Evolutionary conservation across 1,284 basidiomycete species (phyloP), one percentile per base, ranked within the genome.

Genomic region (Ganoderma boninense): DNA sequence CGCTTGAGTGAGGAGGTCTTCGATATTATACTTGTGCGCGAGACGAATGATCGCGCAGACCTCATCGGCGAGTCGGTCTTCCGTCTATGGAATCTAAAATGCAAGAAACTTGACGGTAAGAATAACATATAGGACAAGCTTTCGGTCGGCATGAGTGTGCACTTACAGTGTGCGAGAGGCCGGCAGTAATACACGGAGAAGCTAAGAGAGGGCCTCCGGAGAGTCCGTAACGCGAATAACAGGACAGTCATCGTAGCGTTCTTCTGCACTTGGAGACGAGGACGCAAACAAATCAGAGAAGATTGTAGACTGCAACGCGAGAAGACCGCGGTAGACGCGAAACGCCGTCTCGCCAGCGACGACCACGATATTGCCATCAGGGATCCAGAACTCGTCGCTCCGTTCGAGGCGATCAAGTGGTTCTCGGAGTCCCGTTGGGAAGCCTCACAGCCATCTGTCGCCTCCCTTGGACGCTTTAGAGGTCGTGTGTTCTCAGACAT

Each of bases 311-410:
- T 68, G 61, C 2, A 62, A 40, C 4, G 32, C 26, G 13, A 65
- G 65, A 16, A 75, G 89, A 0, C 92, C 90, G 1, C 86, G 85
- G 75, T 93, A 92, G 2, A 93, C 88, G 71, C 89, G 92, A 84
- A 93, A 93, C 0, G 85, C 87, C 11, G 84, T 84, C 10, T 80
- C 78, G 0, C 84, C 85, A 2, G 88, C 84, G 56, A 91, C 78
- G 68, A 93, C 84, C 62, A 92, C 81, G 44, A 92, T 82, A 75
- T 92, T 93, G 4, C 92, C 92, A 74, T 93, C 92, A 0, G 80
- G 74, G 77, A 93, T 92, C 90, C 90, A 93, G 73, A 92, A 85
- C 67, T 91, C 89, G 1, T 89, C 42, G 20, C 42, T 43, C n/a
- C 29, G 61, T 18, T 23, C 40, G 35, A 60, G 35, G 13, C 5